Base-by-base conservation (phyloP, 257 asterid species). In the Solanum gracilifrons region DNA sequence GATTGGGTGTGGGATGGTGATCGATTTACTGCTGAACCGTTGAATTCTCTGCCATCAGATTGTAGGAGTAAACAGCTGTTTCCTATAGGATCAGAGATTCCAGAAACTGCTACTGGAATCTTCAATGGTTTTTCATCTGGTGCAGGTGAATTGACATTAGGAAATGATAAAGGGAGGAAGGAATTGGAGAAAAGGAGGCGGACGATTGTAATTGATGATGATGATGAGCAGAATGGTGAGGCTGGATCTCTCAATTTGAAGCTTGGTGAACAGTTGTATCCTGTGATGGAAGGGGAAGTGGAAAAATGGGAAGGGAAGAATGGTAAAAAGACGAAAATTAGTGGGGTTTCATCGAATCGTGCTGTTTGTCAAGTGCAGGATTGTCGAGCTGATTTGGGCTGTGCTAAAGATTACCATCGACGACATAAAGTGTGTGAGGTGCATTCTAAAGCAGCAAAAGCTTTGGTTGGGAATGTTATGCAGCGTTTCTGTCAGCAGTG, bases 1-100 rank as follows among this genome's bases (percentile, higher is more conserved):
- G 96, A 93, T 12, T 97, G 99, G 98, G 92, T 87, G 85, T 97
- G 99, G 99, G 99, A 97, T 87, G 98, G 99, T 16, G 99, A 96
- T 92, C 41, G 91, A 74, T 95, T 92, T 35, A 80, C 87, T 58
- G 99, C 96, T 80, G 51, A 95, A 60, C 97, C 94, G 20, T 82
- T 92, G 46, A 92, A 90, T 89, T 62, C 93, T 23, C 87, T 72
- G 25, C 92, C 98, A 9, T 87, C 93, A 15, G 98, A 94, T 92
- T 93, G 95, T 89, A 89, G 88, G 85, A 94, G 93, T 80, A 89
- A 91, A 93, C 96, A 93, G 91, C 88, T 93, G 37, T 89, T 92
- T 64, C 93, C 94, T 15, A 60, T 77, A 71, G 94, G 93, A 82
- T 91, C 95, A 33, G 91, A 92, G 72, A 82, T 88, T 87, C 93